Percentiles rank a stretch among this genome's conserved stretches.
These are phyloP conservation scores for Ilyonectria mors-panacis DNA, from an alignment of 2,329 filamentous ascomycete species.

Conservation along the genomic window DNA sequence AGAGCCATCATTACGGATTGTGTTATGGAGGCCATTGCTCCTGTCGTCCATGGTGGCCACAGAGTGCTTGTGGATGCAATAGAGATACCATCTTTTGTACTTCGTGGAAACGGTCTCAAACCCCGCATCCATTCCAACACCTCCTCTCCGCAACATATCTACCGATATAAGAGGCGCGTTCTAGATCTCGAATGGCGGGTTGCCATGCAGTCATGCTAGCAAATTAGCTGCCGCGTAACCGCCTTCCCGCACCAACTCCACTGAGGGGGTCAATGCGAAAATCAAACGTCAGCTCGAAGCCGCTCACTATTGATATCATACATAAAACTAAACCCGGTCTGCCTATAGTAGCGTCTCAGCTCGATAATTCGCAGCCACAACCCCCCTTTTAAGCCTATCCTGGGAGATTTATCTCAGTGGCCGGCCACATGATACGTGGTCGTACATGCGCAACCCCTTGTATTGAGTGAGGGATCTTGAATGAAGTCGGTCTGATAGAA, in stretches of 20 bases:
- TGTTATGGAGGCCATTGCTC: background rate
- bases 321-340: background rate
- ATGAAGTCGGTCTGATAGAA: too few relatives aligned
- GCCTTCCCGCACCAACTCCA: background rate
- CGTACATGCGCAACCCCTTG: background rate
- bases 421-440: background rate
- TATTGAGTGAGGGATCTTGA: background rate
- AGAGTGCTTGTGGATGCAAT: background rate
- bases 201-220: background rate
- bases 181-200: background rate
- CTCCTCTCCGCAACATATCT: background rate
- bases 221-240: background rate
- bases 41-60: background rate
- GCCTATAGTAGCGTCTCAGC: background rate
- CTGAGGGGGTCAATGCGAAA: background rate
- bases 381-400: background rate
- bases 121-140: background rate
- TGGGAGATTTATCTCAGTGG: background rate
- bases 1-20: background rate
- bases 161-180: background rate
- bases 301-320: background rate
- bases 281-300: background rate
- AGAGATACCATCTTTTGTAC: background rate
- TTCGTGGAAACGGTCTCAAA: background rate
- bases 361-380: background rate